A percentile compares a stretch with the other conserved stretches of the same genome.
Evolutionary conservation across 2,329 filamentous ascomycete genomes (phyloP).

Genomic region (Trichoderma brevicompactum): DNA sequence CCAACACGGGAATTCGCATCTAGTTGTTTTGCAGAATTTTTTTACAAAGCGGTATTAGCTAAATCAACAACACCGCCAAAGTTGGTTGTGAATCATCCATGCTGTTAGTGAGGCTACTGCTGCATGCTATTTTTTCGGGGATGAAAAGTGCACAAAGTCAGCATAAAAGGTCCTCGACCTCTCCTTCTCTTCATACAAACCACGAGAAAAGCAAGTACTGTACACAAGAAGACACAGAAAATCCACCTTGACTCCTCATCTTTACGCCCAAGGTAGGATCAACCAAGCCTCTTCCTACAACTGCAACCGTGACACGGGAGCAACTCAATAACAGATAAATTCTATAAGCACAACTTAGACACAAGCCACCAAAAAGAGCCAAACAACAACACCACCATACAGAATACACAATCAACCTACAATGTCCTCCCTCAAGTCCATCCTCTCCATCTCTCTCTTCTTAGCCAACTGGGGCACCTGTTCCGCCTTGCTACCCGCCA

Average conservation of each 20-base stretch:
- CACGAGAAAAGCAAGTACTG: not conserved
- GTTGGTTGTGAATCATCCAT: not conserved
- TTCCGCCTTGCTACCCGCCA: not conserved
- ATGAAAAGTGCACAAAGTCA: not conserved
- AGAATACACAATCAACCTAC: not conserved
- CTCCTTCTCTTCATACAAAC: not conserved
- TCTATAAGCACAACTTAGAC: not conserved
- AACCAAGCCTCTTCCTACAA: not conserved
- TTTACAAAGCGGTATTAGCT: too few relatives aligned
- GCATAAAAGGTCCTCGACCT: too few relatives aligned
- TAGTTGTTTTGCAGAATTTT: too few relatives aligned
- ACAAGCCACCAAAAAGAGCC: not conserved
- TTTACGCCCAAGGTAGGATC: not conserved
- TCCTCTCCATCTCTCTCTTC: constrained; percentile 21
- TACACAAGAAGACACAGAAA: not conserved
- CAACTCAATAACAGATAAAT: not conserved
- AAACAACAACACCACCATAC: not conserved
- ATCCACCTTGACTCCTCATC: too few relatives aligned
- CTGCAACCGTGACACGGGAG: not conserved
- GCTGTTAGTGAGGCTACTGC: not conserved
- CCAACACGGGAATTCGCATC: too few relatives aligned
- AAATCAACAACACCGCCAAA: too few relatives aligned
- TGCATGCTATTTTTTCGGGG: not conserved
- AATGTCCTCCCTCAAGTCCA: constrained; percentile 10
- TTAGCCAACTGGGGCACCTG: constrained; percentile 4